These are phyloP conservation scores for Penicillium goetzii DNA, from an alignment of 495 filamentous ascomycete genomes.

Conservation along the genomic window DNA sequence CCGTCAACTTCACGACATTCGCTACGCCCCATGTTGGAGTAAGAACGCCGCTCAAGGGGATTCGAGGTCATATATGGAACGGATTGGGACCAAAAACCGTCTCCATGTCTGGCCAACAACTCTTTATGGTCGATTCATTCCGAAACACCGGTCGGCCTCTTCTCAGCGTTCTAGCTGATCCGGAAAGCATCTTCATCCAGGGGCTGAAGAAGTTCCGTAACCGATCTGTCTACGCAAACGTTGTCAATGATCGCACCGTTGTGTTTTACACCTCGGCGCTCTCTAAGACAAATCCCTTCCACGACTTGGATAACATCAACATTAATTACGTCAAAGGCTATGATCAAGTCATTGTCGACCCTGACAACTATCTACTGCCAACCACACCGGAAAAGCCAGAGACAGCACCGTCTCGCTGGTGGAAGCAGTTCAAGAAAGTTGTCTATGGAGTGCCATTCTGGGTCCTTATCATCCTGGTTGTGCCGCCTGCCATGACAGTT, in stretches of 20 bases:
- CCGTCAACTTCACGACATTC: conserved; percentile 93
- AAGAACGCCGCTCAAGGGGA: conserved; percentile 71
- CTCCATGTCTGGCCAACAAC: conserved; percentile 79
- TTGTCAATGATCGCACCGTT: conserved; percentile 79
- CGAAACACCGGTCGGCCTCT: conserved; percentile 78
- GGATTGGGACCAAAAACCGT: conserved; percentile 74
- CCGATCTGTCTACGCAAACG: conserved; percentile 78
- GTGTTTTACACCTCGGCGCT: conserved; percentile 82
- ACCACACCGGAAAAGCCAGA: conserved; percentile 38
- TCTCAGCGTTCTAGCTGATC: conserved; percentile 80
- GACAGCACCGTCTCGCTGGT: conserved; percentile 33
- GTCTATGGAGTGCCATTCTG: conserved; percentile 57
- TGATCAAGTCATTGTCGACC: conserved; percentile 75
- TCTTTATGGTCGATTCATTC: conserved; percentile 87
- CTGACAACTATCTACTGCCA: conserved; percentile 60
- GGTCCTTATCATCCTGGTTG: conserved; percentile 63
- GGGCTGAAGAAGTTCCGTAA: conserved; percentile 75
- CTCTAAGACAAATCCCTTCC: conserved; percentile 73
- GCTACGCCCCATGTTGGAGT: conserved; percentile 89
- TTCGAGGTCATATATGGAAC: conserved; percentile 74
- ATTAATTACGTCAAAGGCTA: conserved; percentile 77
- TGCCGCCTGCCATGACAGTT: conserved; percentile 67
- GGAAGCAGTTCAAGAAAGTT: conserved; percentile 34
- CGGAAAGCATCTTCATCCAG: conserved; percentile 81
- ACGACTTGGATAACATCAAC: conserved; percentile 61